Base-by-base conservation (phyloP, 352 stramenopile genomes). In the Phytopythium boreale region DNA sequence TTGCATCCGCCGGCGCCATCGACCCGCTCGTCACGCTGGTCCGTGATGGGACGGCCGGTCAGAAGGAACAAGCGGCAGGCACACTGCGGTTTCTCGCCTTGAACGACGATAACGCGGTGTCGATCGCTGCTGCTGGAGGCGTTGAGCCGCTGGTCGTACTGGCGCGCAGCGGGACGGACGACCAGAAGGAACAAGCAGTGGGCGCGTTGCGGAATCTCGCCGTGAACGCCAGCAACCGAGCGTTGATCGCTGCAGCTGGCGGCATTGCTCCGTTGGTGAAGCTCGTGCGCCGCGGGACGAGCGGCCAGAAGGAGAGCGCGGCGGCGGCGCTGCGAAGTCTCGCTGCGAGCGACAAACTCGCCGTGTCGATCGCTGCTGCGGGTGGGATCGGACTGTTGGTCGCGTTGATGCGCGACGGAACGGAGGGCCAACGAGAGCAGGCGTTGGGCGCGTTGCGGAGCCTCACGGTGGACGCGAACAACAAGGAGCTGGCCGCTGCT, bases 111-210 rank as follows among this genome's bases (percentile, higher is more conserved):
- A 47, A 29, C 19, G 47, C 43, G 44, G 47, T 41, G 17, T 4
- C 12, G 14, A 56, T 62, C 27, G 41, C 56, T 43, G 22, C 39
- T 19, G 15, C 20, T 9, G 56, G 56, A 1, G 56, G 41, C 19
- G 34, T 62, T 29, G 17, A 55, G 15, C 15, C 39, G 17, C 29
- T 62, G 56, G 39, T 62, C 6, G 26, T 31, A 11, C 29, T 62
- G 17, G 19, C 47, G 17, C 20, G 31, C 22, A 24, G 34, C 19
- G 49, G 46, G 7, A 59, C 31, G 5, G 24, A 51, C 4, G 24
- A 1, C 22, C 31, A 56, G 46, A 68, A 64, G 51, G 50, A 53
- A 19, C 50, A 34, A 9, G 46, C 46, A 20, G 46, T 6, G 10
- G 22, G 46, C 1, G 46, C 22, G 8, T 31, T 52, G 46, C 46